Conservation (phyloP, 306 rosid species). For the Begonia peltatifolia region DNA sequence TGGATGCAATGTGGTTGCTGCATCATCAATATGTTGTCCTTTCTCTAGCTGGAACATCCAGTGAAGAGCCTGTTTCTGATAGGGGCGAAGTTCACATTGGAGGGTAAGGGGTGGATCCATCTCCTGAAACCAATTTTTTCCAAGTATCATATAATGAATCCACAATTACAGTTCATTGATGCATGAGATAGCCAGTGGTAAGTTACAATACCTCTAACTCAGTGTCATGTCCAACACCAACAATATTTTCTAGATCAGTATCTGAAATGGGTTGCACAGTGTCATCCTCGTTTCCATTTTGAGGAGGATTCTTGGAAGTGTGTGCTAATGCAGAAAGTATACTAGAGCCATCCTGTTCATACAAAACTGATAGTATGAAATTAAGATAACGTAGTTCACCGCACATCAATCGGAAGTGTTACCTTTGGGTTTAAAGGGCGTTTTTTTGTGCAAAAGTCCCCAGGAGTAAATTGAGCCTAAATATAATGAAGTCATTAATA, state of each 20-base stretch:
- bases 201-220: conserved; percentile 60
- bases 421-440: conserved; percentile 59
- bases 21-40: conserved; percentile 51
- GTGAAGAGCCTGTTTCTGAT: conserved; percentile 85
- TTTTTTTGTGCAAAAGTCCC: conserved; percentile 61
- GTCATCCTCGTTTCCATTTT: conserved; percentile 38
- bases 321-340: conserved; percentile 29
- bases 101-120: conserved; percentile 72
- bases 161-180: conserved; percentile 7
- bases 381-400: background rate
- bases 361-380: conserved; percentile 7
- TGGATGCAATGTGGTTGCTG: conserved; percentile 77
- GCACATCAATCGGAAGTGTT: background rate
- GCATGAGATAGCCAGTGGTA: conserved; percentile 10
- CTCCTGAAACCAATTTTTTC: conserved; percentile 39
- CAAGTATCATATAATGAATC: conserved; percentile 9
- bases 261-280: conserved; percentile 57
- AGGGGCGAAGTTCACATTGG: conserved; percentile 70
- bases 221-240: conserved; percentile 65
- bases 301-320: conserved; percentile 31
- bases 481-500: background rate
- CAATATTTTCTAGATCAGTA: conserved; percentile 61
- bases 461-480: conserved; percentile 81
- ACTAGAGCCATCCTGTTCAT: conserved; percentile 29
- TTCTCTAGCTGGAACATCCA: conserved; percentile 86